phyloP scores from a whole-genome alignment of 306 rosid species.

The Oxytropis ochrocephala region DNA sequence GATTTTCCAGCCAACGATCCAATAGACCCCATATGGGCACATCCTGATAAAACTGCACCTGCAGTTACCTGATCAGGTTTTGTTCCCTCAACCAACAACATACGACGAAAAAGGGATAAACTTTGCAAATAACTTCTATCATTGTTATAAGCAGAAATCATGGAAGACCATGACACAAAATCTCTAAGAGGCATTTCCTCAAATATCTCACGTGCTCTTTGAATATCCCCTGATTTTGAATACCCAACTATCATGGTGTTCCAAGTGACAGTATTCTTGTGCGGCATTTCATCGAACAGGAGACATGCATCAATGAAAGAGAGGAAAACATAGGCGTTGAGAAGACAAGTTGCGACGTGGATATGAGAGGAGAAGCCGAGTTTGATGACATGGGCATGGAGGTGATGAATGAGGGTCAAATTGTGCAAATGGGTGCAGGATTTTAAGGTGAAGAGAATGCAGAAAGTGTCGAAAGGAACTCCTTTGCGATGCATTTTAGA shows the following conservation, averaged over 20 bases:
- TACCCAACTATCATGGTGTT: conserved; percentile 54
- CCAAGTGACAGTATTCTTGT: conserved; percentile 42
- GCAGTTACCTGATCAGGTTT: conserved; percentile 33
- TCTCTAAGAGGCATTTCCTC: conserved; percentile 44
- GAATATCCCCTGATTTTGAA: conserved; percentile 36
- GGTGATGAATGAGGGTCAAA: conserved; percentile 29
- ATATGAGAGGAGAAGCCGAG: conserved; percentile 44
- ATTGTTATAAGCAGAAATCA: conserved; percentile 44
- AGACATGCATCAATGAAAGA: conserved; percentile 35
- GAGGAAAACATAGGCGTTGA: conserved; percentile 10
- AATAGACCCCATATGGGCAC: conserved; percentile 41
- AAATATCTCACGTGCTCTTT: conserved; percentile 30
- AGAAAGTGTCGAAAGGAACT: conserved; percentile 35
- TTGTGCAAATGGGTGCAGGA: conserved; percentile 35
- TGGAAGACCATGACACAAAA: conserved; percentile 41
- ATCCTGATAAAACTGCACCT: conserved; percentile 38
- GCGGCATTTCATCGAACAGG: conserved; percentile 63
- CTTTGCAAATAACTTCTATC: conserved; percentile 13
- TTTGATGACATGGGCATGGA: conserved; percentile 55
- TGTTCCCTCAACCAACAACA: conserved; percentile 36
- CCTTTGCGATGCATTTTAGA: conserved; percentile 39
- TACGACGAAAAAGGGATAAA: conserved; percentile 40
- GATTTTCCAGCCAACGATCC: conserved; percentile 58
- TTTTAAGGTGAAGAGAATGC: conserved; percentile 48
- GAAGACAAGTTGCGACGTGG: conserved; percentile 42